Conservation (phyloP, 345 rosid species). For the Capsella bursapastoris region DNA sequence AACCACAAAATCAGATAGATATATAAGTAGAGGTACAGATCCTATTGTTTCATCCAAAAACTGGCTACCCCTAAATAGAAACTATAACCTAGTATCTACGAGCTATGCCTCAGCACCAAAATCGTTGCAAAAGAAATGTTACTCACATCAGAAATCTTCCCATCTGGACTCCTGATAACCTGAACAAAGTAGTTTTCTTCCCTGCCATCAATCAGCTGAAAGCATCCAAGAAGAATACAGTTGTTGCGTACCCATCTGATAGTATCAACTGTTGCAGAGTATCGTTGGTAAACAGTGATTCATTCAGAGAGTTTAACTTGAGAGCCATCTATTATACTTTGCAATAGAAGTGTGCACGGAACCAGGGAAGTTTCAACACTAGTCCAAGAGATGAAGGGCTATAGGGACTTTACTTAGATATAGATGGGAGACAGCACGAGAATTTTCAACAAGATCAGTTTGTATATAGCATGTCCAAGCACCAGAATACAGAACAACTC, state of each 20-base stretch:
- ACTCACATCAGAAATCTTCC: constrained; percentile 78
- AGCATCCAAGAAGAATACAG: constrained; percentile 82
- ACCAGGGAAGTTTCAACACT: constrained; percentile 20
- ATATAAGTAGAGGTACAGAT: constrained; percentile 19
- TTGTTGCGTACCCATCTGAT: constrained; percentile 80
- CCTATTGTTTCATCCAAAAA: constrained; percentile 2
- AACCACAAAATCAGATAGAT: constrained; percentile 29
- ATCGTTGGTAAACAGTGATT: constrained; percentile 31
- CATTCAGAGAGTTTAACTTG: constrained; percentile 16
- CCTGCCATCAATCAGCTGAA: constrained; percentile 62
- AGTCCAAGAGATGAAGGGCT: constrained; percentile 14
- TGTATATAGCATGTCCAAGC: constrained; percentile 9
- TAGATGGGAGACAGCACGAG: constrained; percentile 12
- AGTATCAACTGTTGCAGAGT: constrained; percentile 79
- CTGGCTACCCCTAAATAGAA: not conserved
- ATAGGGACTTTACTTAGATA: constrained; percentile 6
- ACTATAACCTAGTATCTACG: constrained; percentile 1
- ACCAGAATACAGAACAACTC: constrained; percentile 12
- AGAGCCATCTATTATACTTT: constrained; percentile 27
- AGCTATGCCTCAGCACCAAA: not conserved
- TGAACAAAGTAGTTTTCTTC: constrained; percentile 81
- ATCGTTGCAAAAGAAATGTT: constrained; percentile 16
- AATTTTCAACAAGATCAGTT: constrained; percentile 27
- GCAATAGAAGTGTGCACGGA: constrained; percentile 20
- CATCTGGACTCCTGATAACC: constrained; percentile 72